Conservation (phyloP, 441 rosid species). For the Monsonia emarginata region DNA sequence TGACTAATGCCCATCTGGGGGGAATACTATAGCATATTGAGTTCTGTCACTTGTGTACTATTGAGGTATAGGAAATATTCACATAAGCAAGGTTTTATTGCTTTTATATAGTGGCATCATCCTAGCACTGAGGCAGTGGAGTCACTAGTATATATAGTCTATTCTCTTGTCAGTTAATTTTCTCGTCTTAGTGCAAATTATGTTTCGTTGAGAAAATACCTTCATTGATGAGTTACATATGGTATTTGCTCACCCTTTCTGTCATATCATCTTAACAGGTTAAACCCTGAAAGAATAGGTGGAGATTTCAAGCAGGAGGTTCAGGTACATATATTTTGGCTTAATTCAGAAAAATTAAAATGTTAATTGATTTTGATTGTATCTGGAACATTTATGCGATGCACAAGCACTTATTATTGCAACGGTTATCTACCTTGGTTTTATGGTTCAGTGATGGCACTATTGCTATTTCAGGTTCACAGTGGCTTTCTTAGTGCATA, state of each 20-base stretch:
- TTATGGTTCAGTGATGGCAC: slow-evolving; percentile 6
- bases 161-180: not conserved
- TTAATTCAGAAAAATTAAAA: not conserved
- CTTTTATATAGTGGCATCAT: not conserved
- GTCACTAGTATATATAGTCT: not conserved
- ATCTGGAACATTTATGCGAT: not conserved
- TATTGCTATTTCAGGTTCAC: slow-evolving; percentile 52
- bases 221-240: not conserved
- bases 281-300: slow-evolving; percentile 88
- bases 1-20: not conserved
- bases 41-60: not conserved
- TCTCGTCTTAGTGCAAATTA: not conserved
- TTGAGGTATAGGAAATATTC: not conserved
- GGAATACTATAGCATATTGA: not conserved
- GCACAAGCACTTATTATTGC: not conserved
- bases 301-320: slow-evolving; percentile 90
- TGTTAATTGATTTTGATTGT: not conserved
- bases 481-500: slow-evolving; percentile 83
- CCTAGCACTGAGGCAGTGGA: not conserved
- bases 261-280: slow-evolving; percentile 27
- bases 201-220: not conserved
- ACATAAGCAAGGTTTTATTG: not conserved
- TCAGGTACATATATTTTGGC: slow-evolving; percentile 37
- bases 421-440: not conserved
- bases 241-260: not conserved